Evolutionary conservation across 225 moss, liverwort and hornwort species (phyloP).

Genomic region (Pleurozium schreberi): DNA sequence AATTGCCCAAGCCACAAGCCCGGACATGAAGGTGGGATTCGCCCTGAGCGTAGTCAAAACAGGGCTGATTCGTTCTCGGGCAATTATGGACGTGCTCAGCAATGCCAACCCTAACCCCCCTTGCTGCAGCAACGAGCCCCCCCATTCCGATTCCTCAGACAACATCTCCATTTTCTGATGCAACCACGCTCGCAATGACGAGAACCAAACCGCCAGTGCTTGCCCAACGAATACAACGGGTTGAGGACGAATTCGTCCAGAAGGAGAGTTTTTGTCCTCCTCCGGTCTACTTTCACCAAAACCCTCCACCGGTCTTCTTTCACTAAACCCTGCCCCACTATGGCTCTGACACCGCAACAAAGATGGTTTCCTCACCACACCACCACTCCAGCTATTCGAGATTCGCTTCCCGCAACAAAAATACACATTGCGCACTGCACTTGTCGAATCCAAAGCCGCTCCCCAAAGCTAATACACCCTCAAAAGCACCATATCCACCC

Average conservation of each 20-base stretch:
- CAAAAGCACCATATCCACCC: background rate
- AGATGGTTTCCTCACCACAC: background rate
- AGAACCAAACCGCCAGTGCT: constrained; percentile 10
- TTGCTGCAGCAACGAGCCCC: constrained; percentile 36
- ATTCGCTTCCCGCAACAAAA: background rate
- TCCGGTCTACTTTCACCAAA: background rate
- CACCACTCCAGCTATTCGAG: background rate
- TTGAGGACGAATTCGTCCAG: background rate
- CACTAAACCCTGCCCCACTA: constrained; percentile 5
- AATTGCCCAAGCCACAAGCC: constrained; percentile 80
- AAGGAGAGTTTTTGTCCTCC: background rate
- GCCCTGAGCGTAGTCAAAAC: constrained; percentile 52
- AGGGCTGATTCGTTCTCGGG: constrained; percentile 70
- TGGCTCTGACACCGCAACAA: constrained; percentile 6
- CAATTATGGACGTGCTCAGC: constrained; percentile 72
- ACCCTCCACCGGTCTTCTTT: background rate
- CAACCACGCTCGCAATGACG: constrained; percentile 19
- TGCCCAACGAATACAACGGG: background rate
- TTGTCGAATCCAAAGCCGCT: background rate
- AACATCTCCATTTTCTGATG: background rate
- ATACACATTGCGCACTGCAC: background rate
- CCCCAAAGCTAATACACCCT: background rate
- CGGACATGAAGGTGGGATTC: constrained; percentile 96
- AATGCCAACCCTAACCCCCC: constrained; percentile 72
- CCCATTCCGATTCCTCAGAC: constrained; percentile 32